A percentile compares a stretch with the other conserved stretches of the same genome.
Evolutionary conservation across 75 land plant genomes (phyloP).

Genomic region (Chamaecyparis obtusa): DNA sequence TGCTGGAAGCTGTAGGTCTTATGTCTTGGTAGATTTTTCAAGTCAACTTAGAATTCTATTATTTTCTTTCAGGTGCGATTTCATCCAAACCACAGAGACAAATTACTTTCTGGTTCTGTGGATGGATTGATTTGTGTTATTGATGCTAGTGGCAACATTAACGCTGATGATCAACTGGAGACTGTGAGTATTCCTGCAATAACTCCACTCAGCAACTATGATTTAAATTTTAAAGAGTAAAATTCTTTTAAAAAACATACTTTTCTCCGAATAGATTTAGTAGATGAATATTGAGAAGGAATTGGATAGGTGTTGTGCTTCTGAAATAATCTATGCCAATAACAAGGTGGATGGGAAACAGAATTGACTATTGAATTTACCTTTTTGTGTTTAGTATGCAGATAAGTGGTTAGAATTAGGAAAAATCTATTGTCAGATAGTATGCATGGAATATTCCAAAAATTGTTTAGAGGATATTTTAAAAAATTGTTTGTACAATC

Average conservation of each 20-base stretch:
- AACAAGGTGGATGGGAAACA: background rate
- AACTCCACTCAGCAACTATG: background rate
- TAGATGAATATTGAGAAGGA: background rate
- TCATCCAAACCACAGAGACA: slow-evolving; percentile 61
- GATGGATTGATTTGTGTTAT: slow-evolving; percentile 87
- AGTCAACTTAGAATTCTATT: background rate
- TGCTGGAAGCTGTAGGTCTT: background rate
- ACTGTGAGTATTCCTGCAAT: slow-evolving; percentile 53
- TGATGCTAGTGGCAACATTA: slow-evolving; percentile 65
- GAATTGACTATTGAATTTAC: background rate
- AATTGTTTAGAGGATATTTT: background rate
- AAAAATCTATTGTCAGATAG: background rate
- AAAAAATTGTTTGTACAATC: background rate
- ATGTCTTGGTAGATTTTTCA: background rate
- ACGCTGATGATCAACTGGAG: slow-evolving; percentile 87
- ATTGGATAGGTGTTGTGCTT: background rate
- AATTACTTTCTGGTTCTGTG: slow-evolving; percentile 84
- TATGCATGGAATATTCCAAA: background rate
- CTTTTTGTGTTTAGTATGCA: background rate
- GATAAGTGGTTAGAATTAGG: background rate
- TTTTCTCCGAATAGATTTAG: background rate
- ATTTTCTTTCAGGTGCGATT: slow-evolving; percentile 66
- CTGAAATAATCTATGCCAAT: background rate
- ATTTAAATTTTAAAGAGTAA: too few species aligned
- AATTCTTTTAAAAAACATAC: background rate